These are phyloP conservation scores for Coemansia sp. DNA, from an alignment of 192 early-diverging fungal genomes.

Conservation along the genomic window DNA sequence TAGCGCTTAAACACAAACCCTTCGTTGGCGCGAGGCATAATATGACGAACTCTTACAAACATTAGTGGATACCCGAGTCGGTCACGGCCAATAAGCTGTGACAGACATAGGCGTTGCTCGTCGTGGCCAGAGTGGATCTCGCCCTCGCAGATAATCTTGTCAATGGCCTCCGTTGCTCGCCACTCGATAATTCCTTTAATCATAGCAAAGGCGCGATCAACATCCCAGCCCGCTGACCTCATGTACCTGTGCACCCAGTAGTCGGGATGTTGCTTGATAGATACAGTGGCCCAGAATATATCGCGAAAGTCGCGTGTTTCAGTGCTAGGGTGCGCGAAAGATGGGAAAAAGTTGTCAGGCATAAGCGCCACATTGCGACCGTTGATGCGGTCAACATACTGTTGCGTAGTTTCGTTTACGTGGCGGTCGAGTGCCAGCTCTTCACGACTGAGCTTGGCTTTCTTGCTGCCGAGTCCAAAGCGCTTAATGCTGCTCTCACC, in stretches of 20 bases:
- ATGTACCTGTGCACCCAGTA: slow-evolving; percentile 40
- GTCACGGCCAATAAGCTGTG: slow-evolving; percentile 34
- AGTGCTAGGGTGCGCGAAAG: slow-evolving; percentile 23
- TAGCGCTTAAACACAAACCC: slow-evolving; percentile 34
- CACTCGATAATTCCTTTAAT: slow-evolving; percentile 29
- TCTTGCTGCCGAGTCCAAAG: slow-evolving; percentile 9
- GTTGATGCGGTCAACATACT: slow-evolving; percentile 26
- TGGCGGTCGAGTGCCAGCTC: slow-evolving; percentile 27
- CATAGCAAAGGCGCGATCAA: slow-evolving; percentile 21
- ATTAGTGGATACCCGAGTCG: slow-evolving; percentile 27
- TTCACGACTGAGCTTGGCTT: slow-evolving; percentile 15
- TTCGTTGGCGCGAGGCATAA: slow-evolving; percentile 44
- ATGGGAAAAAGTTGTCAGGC: slow-evolving; percentile 35
- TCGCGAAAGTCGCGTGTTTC: slow-evolving; percentile 32
- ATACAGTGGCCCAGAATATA: slow-evolving; percentile 28
- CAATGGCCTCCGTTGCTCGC: slow-evolving; percentile 35
- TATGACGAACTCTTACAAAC: slow-evolving; percentile 20
- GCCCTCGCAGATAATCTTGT: slow-evolving; percentile 34
- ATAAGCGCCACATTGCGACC: slow-evolving; percentile 25
- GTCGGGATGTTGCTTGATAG: slow-evolving; percentile 41
- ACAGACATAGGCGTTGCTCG: slow-evolving; percentile 30
- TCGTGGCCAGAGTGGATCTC: slow-evolving; percentile 23
- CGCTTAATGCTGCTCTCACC: slow-evolving; percentile 21
- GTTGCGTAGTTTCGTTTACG: slow-evolving; percentile 44
- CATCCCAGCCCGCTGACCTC: slow-evolving; percentile 34